Evolutionary conservation across 106 monocot species (phyloP).

Genomic region (Vanilla planifolia): DNA sequence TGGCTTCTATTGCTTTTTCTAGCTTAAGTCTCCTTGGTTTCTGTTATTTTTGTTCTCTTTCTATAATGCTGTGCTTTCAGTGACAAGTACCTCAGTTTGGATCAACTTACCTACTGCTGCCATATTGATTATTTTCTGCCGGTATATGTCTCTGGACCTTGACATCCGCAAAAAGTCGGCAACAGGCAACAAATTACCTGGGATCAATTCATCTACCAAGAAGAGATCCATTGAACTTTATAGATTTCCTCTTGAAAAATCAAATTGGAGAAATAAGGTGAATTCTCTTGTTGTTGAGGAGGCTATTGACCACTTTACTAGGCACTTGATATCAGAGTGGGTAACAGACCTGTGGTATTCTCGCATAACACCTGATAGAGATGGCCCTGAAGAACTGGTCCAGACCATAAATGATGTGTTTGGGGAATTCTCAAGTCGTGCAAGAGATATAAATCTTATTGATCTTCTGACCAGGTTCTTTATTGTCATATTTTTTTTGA

Average conservation of each 20-base stretch:
- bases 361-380: constrained; percentile 82
- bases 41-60: no score
- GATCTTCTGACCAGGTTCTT: constrained; percentile 76
- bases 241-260: constrained; percentile 29
- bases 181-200: constrained; percentile 2
- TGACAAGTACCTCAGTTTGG: constrained; percentile 96
- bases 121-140: constrained; percentile 56
- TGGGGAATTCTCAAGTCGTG: constrained; percentile 84
- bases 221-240: constrained; percentile 33
- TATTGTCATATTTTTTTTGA: neutral
- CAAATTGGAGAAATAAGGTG: constrained; percentile 83
- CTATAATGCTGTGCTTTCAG: constrained; percentile 33
- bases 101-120: constrained; percentile 83
- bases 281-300: constrained; percentile 76
- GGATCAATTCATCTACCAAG: constrained; percentile 12
- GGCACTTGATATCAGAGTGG: constrained; percentile 92
- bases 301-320: constrained; percentile 88
- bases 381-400: constrained; percentile 86
- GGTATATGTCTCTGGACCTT: constrained; percentile 74
- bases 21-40: no score
- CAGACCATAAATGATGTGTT: constrained; percentile 66
- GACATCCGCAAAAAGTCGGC: constrained; percentile 49
- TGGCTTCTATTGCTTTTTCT: no score
- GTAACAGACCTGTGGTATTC: constrained; percentile 97
- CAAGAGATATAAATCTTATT: constrained; percentile 92